Evolutionary conservation across 2,329 filamentous ascomycete species (phyloP), one percentile per base, ranked within the genome.

Genomic region (Leptodontidium sp.): DNA sequence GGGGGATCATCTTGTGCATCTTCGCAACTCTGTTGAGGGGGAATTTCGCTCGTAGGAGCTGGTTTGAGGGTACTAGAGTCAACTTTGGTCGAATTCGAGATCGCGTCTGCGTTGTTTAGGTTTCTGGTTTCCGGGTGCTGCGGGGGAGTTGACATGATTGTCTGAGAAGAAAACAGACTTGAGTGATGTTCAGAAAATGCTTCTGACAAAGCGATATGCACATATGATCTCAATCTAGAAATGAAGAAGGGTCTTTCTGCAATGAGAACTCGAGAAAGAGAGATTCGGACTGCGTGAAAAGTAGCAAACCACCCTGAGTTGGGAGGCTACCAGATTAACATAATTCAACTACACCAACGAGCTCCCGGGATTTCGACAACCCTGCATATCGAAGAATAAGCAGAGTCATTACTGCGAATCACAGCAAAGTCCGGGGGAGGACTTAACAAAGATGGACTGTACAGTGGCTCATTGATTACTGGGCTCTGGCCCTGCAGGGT

Each of bases 391-490:
- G 55, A 32, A 24, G 17, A 58, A 58, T 58, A 58, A 21, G 7
- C 17, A 14, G 32, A 26, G 2, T 0, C 3, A 1, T 4, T 40
- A 12, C 35, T 21, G 21, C 35, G 17, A 40, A 40, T 15, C 12
- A 38, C 45, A 21, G 32, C 15, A 21, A n/a, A 24, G 8, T 11
- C n/a, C 45, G n/a, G 45, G 45, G 2, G 45, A 47, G 8, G 12
- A 21, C 15, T 47, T 12, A 21, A 47, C 2, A n/a, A 21, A 35
- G 6, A 58, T 40, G 32, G 4, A 29, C n/a, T 40, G 29, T n/a
- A 40, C n/a, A 40, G 32, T 35, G 35, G 49, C 55, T 21, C 11
- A 35, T 58, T 57, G 55, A 40, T 58, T 32, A 58, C 55, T 40
- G 17, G 55, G 35, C 17, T 40, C 12, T 17, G 12, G n/a, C 32